Evolutionary conservation across 306 rosid species (phyloP).

Genomic region (Cucurbita maxima): DNA sequence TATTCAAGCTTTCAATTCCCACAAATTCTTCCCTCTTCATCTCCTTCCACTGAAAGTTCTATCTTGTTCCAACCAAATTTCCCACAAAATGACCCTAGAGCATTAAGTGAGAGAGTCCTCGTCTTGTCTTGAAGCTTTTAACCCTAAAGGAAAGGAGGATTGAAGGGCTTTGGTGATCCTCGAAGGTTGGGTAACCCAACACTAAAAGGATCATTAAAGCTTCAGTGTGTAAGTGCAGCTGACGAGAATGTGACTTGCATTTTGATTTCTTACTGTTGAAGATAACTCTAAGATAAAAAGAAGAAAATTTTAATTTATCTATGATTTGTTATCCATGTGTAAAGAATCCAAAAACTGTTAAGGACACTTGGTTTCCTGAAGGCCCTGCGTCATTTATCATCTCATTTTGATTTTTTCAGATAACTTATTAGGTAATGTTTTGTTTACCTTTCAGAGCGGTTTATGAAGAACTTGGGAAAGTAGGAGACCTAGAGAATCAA

Average conservation of each 20-base stretch:
- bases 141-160: not conserved
- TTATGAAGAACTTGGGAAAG: slow-evolving; percentile 88
- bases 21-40: not conserved
- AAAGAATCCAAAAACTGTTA: not conserved
- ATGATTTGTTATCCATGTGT: not conserved
- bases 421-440: not conserved
- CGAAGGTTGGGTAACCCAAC: not conserved
- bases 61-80: not conserved
- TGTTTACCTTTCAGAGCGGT: slow-evolving; percentile 49
- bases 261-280: not conserved
- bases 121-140: not conserved
- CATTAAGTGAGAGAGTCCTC: not conserved
- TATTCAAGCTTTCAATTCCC: not conserved
- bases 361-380: not conserved
- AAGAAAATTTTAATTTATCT: not conserved
- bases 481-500: slow-evolving; percentile 92
- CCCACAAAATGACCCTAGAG: not conserved
- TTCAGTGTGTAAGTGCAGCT: not conserved
- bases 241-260: not conserved
- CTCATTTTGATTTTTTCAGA: not conserved
- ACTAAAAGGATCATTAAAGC: not conserved
- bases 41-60: not conserved
- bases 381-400: not conserved
- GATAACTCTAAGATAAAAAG: not conserved
- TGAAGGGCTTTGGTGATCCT: not conserved